Base-by-base conservation (phyloP, 192 early-diverging fungal species). In the Pilaira anomala region DNA sequence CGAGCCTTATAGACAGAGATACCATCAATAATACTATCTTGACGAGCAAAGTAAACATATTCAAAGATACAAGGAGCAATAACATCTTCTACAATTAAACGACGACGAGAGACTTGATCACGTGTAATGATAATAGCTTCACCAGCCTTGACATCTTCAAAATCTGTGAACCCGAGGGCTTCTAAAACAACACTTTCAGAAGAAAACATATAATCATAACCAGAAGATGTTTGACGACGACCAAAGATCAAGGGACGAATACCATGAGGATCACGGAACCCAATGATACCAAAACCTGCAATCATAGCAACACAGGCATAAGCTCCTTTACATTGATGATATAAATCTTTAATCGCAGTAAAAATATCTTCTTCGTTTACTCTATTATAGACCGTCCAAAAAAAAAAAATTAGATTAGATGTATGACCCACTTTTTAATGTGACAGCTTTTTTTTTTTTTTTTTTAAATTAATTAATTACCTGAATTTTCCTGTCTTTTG, bases 341-440 rank as follows among this genome's bases (percentile, higher is more conserved):
- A 94, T 44, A 98, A 80, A 48, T 86, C 85, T 66, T 85, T 81
- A 63, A 97, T 85, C 1, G 98, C 96, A 24, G 82, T 87, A 73
- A 98, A 99, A 68, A 97, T 95, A 81, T 99, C 98, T 73, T 99
- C 93, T 72, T 98, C 95, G 73, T 96, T 98, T 63, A 99, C 89
- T 66, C 97, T 87, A 49, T 28, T n/a, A n/a, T n/a, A n/a, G n/a
- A n/a, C n/a, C n/a, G 25, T 24, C 29, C 3, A 36, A 44, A 33
- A 7, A 30, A 57, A 53, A 25, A 30, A 9, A 9, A 3, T 6
- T 41, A 58, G 56, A 58, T 58, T 28, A 58, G 56, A 58, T 58
- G 55, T 54, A 57, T 57, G 56, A 58, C 39, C 36, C 56, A 58
- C 18, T 2, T 5, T 40, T 5, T 40, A 12, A 40, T 58, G 56